Percentiles rank a stretch among this genome's conserved stretches.
Conservation (phyloP, 2,329 filamentous ascomycete genomes). For the Falciphora oryzae region DNA sequence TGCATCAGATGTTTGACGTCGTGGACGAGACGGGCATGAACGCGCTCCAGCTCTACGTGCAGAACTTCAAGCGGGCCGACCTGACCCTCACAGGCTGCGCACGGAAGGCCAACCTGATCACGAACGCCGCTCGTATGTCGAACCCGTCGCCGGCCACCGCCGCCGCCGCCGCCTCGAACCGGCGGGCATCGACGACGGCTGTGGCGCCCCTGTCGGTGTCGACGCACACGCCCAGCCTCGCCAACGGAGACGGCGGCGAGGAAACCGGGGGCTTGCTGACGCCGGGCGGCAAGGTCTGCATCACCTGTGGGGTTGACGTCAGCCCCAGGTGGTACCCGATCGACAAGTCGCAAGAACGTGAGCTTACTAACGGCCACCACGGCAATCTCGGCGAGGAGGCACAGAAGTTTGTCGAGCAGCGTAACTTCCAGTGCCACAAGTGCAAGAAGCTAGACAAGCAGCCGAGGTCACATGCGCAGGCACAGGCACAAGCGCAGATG, state of each 20-base stretch:
- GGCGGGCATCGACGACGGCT: slow-evolving; percentile 52
- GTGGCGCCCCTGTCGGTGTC: slow-evolving; percentile 21
- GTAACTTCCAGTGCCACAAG: slow-evolving; percentile 69
- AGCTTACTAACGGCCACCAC: slow-evolving; percentile 45
- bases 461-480: slow-evolving; percentile 27
- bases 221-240: slow-evolving; percentile 16
- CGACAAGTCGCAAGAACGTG: slow-evolving; percentile 44
- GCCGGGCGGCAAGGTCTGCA: slow-evolving; percentile 50
- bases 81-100: slow-evolving; percentile 84
- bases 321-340: slow-evolving; percentile 70
- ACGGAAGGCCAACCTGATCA: slow-evolving; percentile 79
- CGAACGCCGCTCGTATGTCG: slow-evolving; percentile 53
- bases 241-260: slow-evolving; percentile 24
- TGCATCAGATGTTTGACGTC: slow-evolving; percentile 74
- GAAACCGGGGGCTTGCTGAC: slow-evolving; percentile 24
- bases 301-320: slow-evolving; percentile 61
- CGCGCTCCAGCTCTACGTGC: slow-evolving; percentile 79
- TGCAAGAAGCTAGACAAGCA: slow-evolving; percentile 54
- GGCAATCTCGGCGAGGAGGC: slow-evolving; percentile 49
- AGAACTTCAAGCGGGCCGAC: slow-evolving; percentile 92
- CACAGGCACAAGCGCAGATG: slow-evolving; percentile 15
- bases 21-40: slow-evolving; percentile 67
- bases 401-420: slow-evolving; percentile 52
- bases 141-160: slow-evolving; percentile 32
- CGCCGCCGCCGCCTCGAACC: slow-evolving; percentile 34